Evolutionary conservation across 73 alveolate genomes (phyloP).

Genomic region (Durusdinium trenchii): DNA sequence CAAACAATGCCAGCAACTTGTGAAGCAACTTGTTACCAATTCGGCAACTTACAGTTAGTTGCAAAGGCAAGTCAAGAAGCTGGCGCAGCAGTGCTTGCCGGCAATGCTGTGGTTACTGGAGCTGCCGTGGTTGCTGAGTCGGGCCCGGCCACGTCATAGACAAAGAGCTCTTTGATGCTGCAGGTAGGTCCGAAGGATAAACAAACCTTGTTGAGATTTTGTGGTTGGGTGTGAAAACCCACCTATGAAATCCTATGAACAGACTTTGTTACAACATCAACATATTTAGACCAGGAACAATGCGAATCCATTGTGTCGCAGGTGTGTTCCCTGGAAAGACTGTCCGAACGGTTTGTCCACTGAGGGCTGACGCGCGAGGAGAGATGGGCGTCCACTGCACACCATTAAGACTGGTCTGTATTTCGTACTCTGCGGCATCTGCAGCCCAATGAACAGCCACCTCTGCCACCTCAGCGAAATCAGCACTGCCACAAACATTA

Average conservation of each 20-base stretch:
- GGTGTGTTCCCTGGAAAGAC: not conserved
- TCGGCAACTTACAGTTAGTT: not conserved
- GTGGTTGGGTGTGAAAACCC: no score
- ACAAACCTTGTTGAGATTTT: not conserved
- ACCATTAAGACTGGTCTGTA: conserved; percentile 17
- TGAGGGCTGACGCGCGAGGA: not conserved
- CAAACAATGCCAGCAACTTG: no score
- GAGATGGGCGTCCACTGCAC: conserved; percentile 38
- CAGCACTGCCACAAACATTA: not conserved
- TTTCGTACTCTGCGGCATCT: not conserved
- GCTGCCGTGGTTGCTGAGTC: not conserved
- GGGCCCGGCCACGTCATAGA: conserved; percentile 45
- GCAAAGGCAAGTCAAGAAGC: not conserved
- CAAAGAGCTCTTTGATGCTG: conserved; percentile 18
- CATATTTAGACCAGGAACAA: not conserved
- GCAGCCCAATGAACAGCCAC: conserved; percentile 1
- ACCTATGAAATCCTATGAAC: no score
- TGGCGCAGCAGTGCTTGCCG: conserved; percentile 11
- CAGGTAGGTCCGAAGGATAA: conserved; percentile 1
- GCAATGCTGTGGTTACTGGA: not conserved
- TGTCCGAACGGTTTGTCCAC: conserved; percentile 9
- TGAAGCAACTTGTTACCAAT: no score
- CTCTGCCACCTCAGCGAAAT: not conserved
- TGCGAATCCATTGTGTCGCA: conserved; percentile 28
- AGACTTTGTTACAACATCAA: not conserved